Evolutionary conservation across 257 asterid species (phyloP), one percentile per base, ranked within the genome.

Genomic region (Marsdenia floribunda): DNA sequence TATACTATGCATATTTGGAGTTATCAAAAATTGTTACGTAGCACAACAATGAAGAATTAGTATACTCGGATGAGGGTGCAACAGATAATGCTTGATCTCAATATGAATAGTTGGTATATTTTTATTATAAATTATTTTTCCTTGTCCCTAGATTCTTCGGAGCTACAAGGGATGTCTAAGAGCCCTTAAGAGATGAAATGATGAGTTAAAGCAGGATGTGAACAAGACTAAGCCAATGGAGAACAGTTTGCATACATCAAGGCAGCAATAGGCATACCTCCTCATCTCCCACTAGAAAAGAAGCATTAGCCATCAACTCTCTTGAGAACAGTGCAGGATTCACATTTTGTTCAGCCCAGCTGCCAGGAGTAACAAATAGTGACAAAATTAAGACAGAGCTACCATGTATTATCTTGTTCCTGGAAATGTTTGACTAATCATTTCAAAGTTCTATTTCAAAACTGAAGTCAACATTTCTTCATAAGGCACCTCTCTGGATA

Each of bases 291-390:
- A 89, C 90, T 3, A 89, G 77, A 65, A 78, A 79, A 53, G 84
- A 79, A 67, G 86, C 93, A 60, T 80, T 83, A 40, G 88, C 68
- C 78, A 91, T 90, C 74, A 93, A 76, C 83, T 93, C 95, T 26
- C 89, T 84, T 19, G 98, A 90, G 78, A 91, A 93, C 24, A 88
- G 80, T 33, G 98, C 97, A 55, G 97, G 98, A 87, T 93, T 73
- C 72, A 93, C 98, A 74, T 87, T 81, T 49, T 86, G 80, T 65
- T 91, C 94, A 68, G 97, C 93, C 98, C 98, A 93, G 37, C 98
- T 93, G 88, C 82, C 78, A 74, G 67, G 16, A 33, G 75, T 6
- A 55, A 57, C 72, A 37, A 15, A 14, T 1, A 52, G 26, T 58
- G 7, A 44, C n/a, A 15, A 57, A 12, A 42, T 65, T 47, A 60